Base-by-base conservation (phyloP, 2,329 filamentous ascomycete species). In the Exserohilum rostratum region DNA sequence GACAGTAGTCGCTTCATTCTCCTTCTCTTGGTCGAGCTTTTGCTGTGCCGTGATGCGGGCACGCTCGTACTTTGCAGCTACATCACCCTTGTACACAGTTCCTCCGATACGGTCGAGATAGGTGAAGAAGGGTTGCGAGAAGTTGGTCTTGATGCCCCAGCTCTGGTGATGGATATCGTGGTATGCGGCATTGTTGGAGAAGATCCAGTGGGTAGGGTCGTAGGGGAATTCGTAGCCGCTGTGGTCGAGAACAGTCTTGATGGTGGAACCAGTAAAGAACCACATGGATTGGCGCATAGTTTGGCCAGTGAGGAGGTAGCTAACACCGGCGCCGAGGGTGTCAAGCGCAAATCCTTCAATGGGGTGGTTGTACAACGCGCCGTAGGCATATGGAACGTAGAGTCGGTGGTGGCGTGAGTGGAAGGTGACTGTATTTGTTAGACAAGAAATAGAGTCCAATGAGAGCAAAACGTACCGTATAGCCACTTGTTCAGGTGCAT, bases 401-500 rank as follows among this genome's bases (percentile, higher is more conserved):
- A 99, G 87, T 35, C 93, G 90, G 81, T 99, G 95, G 77, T 99
- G 95, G 55, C 93, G 88, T 42, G 93, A 93, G 79, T 98, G 95
- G 79, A 97, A 95, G 50, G 88, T 90, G 59, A 87, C 90, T 93
- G 60, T 18, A 2, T 15, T 9, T 38, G 53, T 73, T 40, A 49
- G 57, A 30, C 34, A 18, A 29, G 10, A n/a, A 2, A 10, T 15
- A 15, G 20, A 11, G 38, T 33, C 29, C 12, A 45, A 10, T 20
- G 5, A 25, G 29, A 18, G 20, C 45, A 15, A 34, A 53, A 84
- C 90, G 77, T 82, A 95, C 91, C 89, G 82, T 98, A 98, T 66
- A 99, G 84, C 90, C 91, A 98, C 76, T 90, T 93, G 80, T 98
- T 97, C 80, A 95, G 83, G 78, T 99, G 95, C 95, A 99, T 99